Base-by-base conservation (phyloP, 495 filamentous ascomycete genomes). In the Aspergillus campestris region DNA sequence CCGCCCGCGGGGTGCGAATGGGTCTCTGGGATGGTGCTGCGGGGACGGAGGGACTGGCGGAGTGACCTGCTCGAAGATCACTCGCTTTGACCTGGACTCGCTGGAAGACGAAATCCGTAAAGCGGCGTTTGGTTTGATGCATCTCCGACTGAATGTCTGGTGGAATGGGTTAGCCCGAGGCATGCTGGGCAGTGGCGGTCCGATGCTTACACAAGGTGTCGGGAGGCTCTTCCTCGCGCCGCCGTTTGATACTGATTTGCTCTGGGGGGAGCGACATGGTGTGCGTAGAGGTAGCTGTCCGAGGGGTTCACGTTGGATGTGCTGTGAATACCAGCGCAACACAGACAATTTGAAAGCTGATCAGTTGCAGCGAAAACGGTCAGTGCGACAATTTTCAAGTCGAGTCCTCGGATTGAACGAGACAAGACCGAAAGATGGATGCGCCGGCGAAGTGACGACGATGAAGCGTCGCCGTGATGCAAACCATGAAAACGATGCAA, bases 221-320 rank as follows among this genome's bases (percentile, higher is more conserved):
- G 9, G 77, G 67, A 6, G 75, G 74, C 15, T 78, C 75, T 48
- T 79, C 75, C 35, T 74, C 72, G 14, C 72, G 71, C n/a, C 72
- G 72, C 13, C 75, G 67, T 56, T 79, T 79, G 56, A 79, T 72
- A 7, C 67, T 71, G 35, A 79, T 74, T 14, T 72, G 71, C 47
- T 78, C 75, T 29, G 73, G 75, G 31, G 72, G 73, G 32, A 73
- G 54, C 14, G 67, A 38, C 74, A 77, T 66, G 13, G 9, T 51
- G 37, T 24, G 18, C 18, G 18, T 4, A 24, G 4, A 24, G 18
- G 18, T 24, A 24, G 18, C 18, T 2, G 18, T 24, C 18, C 18
- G 18, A 24, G 18, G 18, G 18, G 18, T 24, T 24, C 18, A 24
- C 18, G 18, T 24, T 24, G 18, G 18, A 24, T 24, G 4, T 24